Conservation (phyloP, 257 asterid genomes). For the Nicotiana noctiflora region DNA sequence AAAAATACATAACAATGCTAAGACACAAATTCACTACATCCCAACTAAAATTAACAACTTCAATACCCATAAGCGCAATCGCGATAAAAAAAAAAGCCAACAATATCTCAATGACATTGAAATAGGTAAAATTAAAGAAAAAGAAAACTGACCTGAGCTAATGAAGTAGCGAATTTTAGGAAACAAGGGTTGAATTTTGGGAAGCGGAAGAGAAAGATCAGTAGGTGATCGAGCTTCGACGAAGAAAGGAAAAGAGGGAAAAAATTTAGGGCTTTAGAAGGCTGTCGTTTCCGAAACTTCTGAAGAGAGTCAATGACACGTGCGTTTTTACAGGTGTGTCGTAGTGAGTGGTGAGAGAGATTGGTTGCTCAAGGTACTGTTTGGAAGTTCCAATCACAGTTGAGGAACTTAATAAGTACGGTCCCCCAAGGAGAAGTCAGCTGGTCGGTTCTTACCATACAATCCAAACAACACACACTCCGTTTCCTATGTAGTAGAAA, state of each 20-base stretch:
- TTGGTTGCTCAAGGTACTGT: not conserved
- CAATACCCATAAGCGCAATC: not conserved
- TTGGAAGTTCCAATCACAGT: not conserved
- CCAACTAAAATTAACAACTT: not conserved
- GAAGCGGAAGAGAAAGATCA: not conserved
- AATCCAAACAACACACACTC: no score
- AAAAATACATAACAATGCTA: not conserved
- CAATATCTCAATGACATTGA: not conserved
- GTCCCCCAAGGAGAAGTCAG: no score
- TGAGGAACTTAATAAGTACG: not conserved
- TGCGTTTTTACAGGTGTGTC: conserved; percentile 4
- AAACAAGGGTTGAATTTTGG: not conserved
- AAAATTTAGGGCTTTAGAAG: not conserved
- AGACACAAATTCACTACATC: not conserved
- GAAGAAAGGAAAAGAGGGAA: not conserved
- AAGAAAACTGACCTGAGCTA: not conserved
- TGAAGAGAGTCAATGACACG: not conserved
- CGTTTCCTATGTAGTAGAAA: no score
- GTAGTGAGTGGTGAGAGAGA: not conserved
- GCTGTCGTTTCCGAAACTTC: not conserved
- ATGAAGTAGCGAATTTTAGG: not conserved
- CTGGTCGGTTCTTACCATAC: no score
- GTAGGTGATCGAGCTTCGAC: not conserved
- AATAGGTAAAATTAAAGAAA: not conserved
- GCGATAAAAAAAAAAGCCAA: no score